Percentiles rank a stretch among this genome's conserved stretches.
phyloP scores from a whole-genome alignment of 192 early-diverging fungal genomes.

The Paraglomus brasilianum region DNA sequence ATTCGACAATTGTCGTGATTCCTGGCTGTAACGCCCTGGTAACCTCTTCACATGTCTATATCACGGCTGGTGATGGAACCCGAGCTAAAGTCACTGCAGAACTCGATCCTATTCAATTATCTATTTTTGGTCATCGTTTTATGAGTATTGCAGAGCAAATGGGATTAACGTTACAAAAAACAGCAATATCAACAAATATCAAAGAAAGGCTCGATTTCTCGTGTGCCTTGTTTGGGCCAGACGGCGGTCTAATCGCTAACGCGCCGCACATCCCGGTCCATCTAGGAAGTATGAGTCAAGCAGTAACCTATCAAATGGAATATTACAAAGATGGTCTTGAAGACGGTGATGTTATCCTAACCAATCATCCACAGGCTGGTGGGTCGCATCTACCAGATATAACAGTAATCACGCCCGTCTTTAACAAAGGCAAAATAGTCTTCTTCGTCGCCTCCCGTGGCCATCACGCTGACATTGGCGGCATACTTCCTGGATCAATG shows the following conservation, averaged over 20 bases:
- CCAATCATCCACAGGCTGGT: slow-evolving; percentile 94
- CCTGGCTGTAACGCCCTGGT: slow-evolving; percentile 74
- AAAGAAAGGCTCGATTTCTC: slow-evolving; percentile 98
- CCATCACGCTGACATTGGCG: slow-evolving; percentile 95
- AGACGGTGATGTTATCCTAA: slow-evolving; percentile 94
- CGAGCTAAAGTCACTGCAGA: slow-evolving; percentile 48
- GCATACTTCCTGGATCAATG: slow-evolving; percentile 81
- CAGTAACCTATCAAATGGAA: slow-evolving; percentile 89
- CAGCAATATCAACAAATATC: slow-evolving; percentile 94
- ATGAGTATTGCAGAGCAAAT: slow-evolving; percentile 99
- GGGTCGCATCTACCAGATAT: slow-evolving; percentile 96
- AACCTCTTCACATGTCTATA: slow-evolving; percentile 66
- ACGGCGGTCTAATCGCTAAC: slow-evolving; percentile 82
- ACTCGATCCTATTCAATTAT: slow-evolving; percentile 86
- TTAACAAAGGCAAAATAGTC: slow-evolving; percentile 69
- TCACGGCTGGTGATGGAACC: slow-evolving; percentile 48
- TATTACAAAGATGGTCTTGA: slow-evolving; percentile 61
- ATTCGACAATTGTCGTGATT: slow-evolving; percentile 85
- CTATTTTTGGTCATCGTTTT: slow-evolving; percentile 93
- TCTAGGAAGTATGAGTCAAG: slow-evolving; percentile 90
- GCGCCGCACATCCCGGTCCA: slow-evolving; percentile 93
- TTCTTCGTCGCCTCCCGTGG: slow-evolving; percentile 96
- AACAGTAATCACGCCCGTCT: slow-evolving; percentile 95
- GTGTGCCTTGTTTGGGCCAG: slow-evolving; percentile 91
- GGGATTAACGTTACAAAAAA: slow-evolving; percentile 93